A percentile compares a stretch with the other conserved stretches of the same genome.
Evolutionary conservation across 257 asterid genomes (phyloP).

Genomic region (Nemophila menziesii): DNA sequence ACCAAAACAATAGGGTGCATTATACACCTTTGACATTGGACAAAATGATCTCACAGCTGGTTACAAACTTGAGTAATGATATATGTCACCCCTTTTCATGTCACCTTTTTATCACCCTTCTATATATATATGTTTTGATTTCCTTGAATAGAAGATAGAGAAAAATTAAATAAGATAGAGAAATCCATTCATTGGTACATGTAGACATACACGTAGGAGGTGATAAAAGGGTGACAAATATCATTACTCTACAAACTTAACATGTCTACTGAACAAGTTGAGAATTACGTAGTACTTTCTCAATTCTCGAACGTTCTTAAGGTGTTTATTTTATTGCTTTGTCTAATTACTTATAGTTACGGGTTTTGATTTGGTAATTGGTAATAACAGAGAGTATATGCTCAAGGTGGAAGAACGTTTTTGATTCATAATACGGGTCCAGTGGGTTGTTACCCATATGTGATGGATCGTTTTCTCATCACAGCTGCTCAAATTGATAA

Average conservation of each 20-base stretch:
- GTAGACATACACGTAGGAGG: too few relatives aligned
- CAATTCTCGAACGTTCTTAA: conserved; percentile 43
- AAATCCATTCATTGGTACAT: too few relatives aligned
- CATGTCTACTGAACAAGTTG: conserved; percentile 49
- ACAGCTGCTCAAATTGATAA: conserved; percentile 50
- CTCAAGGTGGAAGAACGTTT: conserved; percentile 51
- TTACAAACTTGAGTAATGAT: too few relatives aligned
- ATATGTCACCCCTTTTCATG: too few relatives aligned
- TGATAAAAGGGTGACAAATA: too few relatives aligned
- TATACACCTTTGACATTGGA: conserved; percentile 72
- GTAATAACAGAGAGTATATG: conserved; percentile 27
- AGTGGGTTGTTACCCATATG: conserved; percentile 57
- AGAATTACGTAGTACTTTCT: conserved; percentile 43
- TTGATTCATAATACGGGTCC: conserved; percentile 85
- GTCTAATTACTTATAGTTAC: neutral
- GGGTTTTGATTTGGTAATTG: neutral
- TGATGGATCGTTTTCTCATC: conserved; percentile 47
- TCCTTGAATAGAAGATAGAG: too few relatives aligned
- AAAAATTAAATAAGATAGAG: too few relatives aligned
- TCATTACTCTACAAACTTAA: too few relatives aligned
- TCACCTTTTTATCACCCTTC: too few relatives aligned
- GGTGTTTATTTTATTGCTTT: conserved; percentile 20
- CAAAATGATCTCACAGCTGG: conserved; percentile 83
- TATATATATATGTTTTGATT: too few relatives aligned
- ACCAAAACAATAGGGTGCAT: conserved; percentile 37